Base-by-base conservation (phyloP, 257 asterid genomes). In the Verbena officinalis region DNA sequence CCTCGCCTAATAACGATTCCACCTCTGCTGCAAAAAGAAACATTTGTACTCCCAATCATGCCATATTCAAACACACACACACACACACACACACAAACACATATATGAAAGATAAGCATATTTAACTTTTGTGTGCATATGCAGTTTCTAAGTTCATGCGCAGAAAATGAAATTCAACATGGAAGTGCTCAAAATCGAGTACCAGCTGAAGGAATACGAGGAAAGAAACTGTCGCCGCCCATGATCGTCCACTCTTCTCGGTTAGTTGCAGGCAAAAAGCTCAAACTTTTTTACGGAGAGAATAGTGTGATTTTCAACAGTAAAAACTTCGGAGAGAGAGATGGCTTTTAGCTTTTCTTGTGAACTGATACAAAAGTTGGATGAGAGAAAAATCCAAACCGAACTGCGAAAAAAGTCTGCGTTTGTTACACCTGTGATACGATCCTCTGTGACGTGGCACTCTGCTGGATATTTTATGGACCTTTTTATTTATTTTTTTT, bases 161-260 rank as follows among this genome's bases (percentile, higher is more conserved):
- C 31, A 51, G 57, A 5, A 17, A 38, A 3, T 15, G 44, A 44
- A n/a, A n/a, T 36, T 36, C 16, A 63, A 38, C 27, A 46, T 12
- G 31, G 20, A 12, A 34, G 13, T 53, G 30, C 9, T 11, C 30
- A 13, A 55, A 55, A 40, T 12, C 23, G 30, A 42, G 67, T 76
- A 87, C 92, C 90, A 19, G 65, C 27, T 10, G 83, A 65, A 45
- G 75, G 50, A 46, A 15, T 17, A 15, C 55, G 31, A 58, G 75
- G 40, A 17, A 39, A 31, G 69, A 38, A 12, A 4, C 20, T 46
- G 59, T 68, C 87, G 57, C 95, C 90, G 55, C 92, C 95, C 95
- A 86, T 86, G 50, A 51, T 42, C 31, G 55, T 57, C 27, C 48
- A 20, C 57, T 27, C n/a, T 2, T 14, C 13, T 19, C 31, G 20